Conservation (phyloP, 2,329 filamentous ascomycete genomes). For the Pseudocercospora fuligena region DNA sequence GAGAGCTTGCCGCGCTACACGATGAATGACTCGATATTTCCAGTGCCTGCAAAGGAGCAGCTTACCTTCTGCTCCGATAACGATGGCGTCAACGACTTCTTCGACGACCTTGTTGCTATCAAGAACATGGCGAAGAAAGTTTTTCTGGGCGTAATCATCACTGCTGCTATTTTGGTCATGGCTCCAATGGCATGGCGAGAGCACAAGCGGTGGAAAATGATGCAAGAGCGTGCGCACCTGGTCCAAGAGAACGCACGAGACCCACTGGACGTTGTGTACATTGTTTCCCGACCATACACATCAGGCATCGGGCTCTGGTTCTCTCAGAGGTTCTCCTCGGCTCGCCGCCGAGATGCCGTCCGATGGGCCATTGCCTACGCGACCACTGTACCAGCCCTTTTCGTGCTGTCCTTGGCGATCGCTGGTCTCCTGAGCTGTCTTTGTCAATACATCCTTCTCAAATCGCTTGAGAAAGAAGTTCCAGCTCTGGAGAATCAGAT, state of each 20-base stretch:
- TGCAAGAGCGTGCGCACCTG: conserved; percentile 71
- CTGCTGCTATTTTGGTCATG: conserved; percentile 74
- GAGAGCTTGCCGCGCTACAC: conserved; percentile 72
- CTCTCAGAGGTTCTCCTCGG: conserved; percentile 66
- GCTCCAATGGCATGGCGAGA: conserved; percentile 81
- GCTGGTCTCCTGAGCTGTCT: conserved; percentile 82
- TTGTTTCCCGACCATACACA: conserved; percentile 80
- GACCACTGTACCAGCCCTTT: conserved; percentile 83
- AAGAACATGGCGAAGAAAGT: conserved; percentile 72
- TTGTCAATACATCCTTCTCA: conserved; percentile 80
- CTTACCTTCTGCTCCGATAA: conserved; percentile 89
- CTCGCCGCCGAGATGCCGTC: conserved; percentile 70
- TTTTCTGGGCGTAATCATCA: conserved; percentile 74
- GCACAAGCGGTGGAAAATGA: conserved; percentile 74
- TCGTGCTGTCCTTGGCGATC: conserved; percentile 80
- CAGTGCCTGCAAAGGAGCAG: conserved; percentile 79
- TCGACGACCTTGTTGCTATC: conserved; percentile 70
- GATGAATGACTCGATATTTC: conserved; percentile 79
- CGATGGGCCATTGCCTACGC: conserved; percentile 87
- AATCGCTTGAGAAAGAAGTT: conserved; percentile 72
- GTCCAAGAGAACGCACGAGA: conserved; percentile 72
- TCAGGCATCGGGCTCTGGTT: conserved; percentile 73
- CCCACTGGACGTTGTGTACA: conserved; percentile 85
- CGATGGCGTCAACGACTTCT: conserved; percentile 81
- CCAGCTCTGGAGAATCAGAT: conserved; percentile 77